Evolutionary conservation across 1,284 basidiomycete species (phyloP).

Genomic region (Melampsora larici-populina): DNA sequence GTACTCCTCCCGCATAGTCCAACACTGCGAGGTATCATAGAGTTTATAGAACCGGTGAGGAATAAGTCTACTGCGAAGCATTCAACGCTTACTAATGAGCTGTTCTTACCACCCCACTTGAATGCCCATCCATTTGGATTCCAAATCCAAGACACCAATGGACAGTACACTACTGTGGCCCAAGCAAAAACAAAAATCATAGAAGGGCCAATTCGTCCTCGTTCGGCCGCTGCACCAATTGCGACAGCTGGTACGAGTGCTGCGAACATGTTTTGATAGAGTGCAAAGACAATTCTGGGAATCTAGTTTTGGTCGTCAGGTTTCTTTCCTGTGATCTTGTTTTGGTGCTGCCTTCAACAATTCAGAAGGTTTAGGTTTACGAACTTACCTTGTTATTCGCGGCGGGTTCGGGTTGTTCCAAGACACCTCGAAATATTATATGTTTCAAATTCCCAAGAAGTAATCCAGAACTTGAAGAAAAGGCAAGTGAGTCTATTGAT

Average conservation of each 20-base stretch:
- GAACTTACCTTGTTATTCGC: slow-evolving; percentile 56
- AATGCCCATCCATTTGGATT: slow-evolving; percentile 81
- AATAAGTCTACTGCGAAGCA: background rate
- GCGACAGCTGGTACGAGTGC: slow-evolving; percentile 59
- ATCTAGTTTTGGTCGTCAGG: slow-evolving; percentile 46
- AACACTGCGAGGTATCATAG: slow-evolving; percentile 58
- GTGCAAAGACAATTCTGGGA: slow-evolving; percentile 1
- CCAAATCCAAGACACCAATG: slow-evolving; percentile 90
- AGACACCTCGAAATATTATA: slow-evolving; percentile 63
- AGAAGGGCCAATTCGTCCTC: slow-evolving; percentile 78
- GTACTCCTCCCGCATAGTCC: slow-evolving; percentile 85
- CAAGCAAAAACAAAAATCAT: slow-evolving; percentile 80
- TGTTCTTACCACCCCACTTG: slow-evolving; percentile 64
- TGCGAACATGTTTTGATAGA: slow-evolving; percentile 52
- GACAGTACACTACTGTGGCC: slow-evolving; percentile 75
- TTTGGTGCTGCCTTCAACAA: background rate
- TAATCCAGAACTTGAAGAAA: slow-evolving; percentile 62
- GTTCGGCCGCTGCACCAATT: slow-evolving; percentile 70
- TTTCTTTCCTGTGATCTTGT: background rate
- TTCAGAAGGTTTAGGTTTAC: background rate
- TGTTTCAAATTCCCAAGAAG: slow-evolving; percentile 71
- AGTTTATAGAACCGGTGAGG: background rate
- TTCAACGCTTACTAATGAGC: background rate
- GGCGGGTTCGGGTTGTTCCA: slow-evolving; percentile 70
- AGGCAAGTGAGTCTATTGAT: slow-evolving; percentile 54